Conservation (phyloP, 148 eudicot species). For the Cornus suecica region DNA sequence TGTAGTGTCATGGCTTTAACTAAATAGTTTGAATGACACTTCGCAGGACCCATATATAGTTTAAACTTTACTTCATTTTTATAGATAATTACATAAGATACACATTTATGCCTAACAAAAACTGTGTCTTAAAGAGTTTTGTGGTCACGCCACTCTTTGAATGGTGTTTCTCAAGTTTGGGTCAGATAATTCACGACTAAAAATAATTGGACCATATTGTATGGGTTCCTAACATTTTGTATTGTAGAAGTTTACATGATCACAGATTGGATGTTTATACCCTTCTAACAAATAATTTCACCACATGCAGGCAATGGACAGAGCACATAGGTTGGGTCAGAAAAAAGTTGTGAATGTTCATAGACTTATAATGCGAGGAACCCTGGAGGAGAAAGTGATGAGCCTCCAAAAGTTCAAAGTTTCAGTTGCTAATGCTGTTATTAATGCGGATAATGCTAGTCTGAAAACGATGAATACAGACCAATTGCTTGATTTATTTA, state of each 20-base stretch:
- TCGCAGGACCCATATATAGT: neutral
- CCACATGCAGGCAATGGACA: slow-evolving; percentile 84
- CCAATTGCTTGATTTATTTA: slow-evolving; percentile 93
- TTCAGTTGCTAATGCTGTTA: slow-evolving; percentile 90
- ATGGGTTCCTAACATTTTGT: no score
- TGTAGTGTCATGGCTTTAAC: neutral
- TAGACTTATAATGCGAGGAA: slow-evolving; percentile 97
- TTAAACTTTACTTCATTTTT: neutral
- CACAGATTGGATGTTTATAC: neutral
- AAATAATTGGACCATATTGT: no score
- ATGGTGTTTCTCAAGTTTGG: neutral
- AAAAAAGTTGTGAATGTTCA: slow-evolving; percentile 93
- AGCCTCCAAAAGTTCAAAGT: slow-evolving; percentile 96
- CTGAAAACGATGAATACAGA: slow-evolving; percentile 98
- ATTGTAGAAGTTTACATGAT: no score
- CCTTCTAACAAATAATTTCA: neutral
- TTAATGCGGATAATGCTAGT: slow-evolving; percentile 94
- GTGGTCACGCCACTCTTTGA: neutral
- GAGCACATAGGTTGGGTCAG: slow-evolving; percentile 99
- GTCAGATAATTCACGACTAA: neutral
- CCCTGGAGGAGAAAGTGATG: slow-evolving; percentile 98
- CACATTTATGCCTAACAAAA: neutral
- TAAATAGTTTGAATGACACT: neutral
- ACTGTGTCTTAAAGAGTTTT: neutral
- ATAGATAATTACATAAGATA: no score